phyloP scores from a whole-genome alignment of 345 rosid genomes.

The Bretschneidera sinensis region DNA sequence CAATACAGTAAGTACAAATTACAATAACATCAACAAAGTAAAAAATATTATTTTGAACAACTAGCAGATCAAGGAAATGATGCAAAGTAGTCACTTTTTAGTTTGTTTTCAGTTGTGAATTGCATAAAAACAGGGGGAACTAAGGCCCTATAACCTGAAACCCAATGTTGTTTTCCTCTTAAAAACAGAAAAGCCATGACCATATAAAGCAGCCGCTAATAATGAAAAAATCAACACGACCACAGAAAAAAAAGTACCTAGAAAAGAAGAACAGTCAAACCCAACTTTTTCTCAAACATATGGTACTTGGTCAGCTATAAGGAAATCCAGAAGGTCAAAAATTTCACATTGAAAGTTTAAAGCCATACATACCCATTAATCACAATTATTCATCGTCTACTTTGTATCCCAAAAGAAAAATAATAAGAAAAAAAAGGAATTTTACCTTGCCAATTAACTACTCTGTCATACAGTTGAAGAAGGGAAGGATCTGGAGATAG shows the following conservation, averaged over 20 bases:
- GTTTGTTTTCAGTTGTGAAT: constrained; percentile 7
- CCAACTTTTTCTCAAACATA: constrained; percentile 9
- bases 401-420: background rate
- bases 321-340: constrained; percentile 28
- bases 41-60: constrained; percentile 4
- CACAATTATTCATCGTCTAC: constrained; percentile 12
- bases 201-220: constrained; percentile 14
- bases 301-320: constrained; percentile 16
- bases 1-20: background rate
- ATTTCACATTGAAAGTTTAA: constrained; percentile 25
- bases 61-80: constrained; percentile 26
- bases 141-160: constrained; percentile 6
- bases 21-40: constrained; percentile 3
- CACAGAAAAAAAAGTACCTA: constrained; percentile 4
- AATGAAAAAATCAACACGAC: constrained; percentile 20
- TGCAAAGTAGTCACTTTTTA: constrained; percentile 18
- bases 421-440: constrained; percentile 1
- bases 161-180: constrained; percentile 1
- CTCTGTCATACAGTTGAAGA: constrained; percentile 4
- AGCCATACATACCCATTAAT: constrained; percentile 13
- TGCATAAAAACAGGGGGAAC: constrained; percentile 14
- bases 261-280: constrained; percentile 28
- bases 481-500: constrained; percentile 28
- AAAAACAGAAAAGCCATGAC: constrained; percentile 14
- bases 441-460: constrained; percentile 35